phyloP scores from a whole-genome alignment of 2,329 filamentous ascomycete genomes.

The Ustulina deusta region DNA sequence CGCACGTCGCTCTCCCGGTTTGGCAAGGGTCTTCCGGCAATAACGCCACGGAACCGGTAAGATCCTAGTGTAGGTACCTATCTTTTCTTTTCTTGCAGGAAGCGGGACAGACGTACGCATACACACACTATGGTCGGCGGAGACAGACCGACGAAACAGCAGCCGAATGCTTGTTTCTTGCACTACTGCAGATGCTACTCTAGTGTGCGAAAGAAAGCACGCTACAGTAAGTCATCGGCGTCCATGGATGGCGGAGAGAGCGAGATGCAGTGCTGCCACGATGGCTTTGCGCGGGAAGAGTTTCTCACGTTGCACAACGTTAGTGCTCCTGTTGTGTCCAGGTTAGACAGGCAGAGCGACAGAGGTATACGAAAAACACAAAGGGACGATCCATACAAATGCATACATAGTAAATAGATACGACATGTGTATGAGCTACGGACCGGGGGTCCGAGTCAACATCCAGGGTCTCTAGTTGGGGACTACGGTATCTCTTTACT shows the following conservation, averaged over 20 bases:
- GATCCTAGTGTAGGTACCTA: not conserved
- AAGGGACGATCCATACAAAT: slow-evolving; percentile 6
- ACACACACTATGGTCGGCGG: not conserved
- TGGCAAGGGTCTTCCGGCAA: slow-evolving; percentile 27
- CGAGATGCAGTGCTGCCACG: not conserved
- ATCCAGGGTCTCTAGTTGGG: slow-evolving; percentile 13
- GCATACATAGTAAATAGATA: not conserved
- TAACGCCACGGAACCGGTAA: slow-evolving; percentile 11
- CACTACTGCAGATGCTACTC: not conserved
- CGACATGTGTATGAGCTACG: not conserved
- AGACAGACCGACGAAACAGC: not conserved
- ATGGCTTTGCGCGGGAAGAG: not conserved
- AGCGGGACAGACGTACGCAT: not conserved
- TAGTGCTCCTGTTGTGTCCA: too few species aligned
- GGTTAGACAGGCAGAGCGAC: not conserved
- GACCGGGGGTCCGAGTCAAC: not conserved
- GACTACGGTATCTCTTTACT: not conserved
- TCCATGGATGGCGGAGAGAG: not conserved
- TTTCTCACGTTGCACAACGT: not conserved
- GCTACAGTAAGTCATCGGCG: not conserved
- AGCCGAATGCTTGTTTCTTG: slow-evolving; percentile 6
- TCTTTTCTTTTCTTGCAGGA: not conserved
- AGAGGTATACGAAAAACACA: not conserved
- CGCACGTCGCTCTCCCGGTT: slow-evolving; percentile 15
- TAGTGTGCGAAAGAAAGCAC: not conserved